Evolutionary conservation across 2,329 filamentous ascomycete genomes (phyloP).

Genomic region (Tolypocladium tundrense): DNA sequence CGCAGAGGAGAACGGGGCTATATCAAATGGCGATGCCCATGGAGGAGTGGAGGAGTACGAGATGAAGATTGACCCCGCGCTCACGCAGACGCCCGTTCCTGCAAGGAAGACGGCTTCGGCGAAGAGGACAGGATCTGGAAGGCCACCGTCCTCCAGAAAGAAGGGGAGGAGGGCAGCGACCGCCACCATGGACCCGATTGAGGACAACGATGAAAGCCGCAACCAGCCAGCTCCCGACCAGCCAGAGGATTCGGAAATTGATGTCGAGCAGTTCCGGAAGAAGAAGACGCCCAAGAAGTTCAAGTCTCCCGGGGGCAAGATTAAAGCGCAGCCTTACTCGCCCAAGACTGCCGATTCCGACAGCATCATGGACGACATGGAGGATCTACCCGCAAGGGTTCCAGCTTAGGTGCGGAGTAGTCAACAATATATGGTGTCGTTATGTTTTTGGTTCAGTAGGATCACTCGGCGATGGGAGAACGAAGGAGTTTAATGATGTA

Average conservation of each 20-base stretch:
- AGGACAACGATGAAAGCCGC: slow-evolving; percentile 12
- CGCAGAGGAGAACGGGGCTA: slow-evolving; percentile 11
- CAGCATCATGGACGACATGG: slow-evolving; percentile 33
- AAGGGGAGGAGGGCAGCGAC: slow-evolving; percentile 12
- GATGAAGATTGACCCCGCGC: slow-evolving; percentile 22
- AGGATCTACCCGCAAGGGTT: slow-evolving; percentile 25
- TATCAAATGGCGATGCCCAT: slow-evolving; percentile 6
- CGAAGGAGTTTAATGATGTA: background rate
- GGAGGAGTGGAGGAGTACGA: slow-evolving; percentile 12
- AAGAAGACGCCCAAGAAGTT: slow-evolving; percentile 18
- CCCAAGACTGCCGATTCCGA: slow-evolving; percentile 14
- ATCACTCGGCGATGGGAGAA: background rate
- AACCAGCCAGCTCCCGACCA: slow-evolving; percentile 3
- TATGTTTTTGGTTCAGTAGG: too few relatives aligned
- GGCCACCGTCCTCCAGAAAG: slow-evolving; percentile 11
- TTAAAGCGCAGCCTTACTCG: background rate
- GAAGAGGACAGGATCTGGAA: slow-evolving; percentile 11
- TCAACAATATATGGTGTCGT: background rate
- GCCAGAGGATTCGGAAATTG: slow-evolving; percentile 10
- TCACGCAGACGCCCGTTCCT: slow-evolving; percentile 9
- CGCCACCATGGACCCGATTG: slow-evolving; percentile 19
- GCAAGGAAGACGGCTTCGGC: slow-evolving; percentile 16
- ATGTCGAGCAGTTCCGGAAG: slow-evolving; percentile 14
- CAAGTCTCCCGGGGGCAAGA: slow-evolving; percentile 9
- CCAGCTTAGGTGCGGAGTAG: background rate